Evolutionary conservation across 192 early-diverging fungal species (phyloP), one percentile per base, ranked within the genome.

Genomic region (Linnemannia elongata): DNA sequence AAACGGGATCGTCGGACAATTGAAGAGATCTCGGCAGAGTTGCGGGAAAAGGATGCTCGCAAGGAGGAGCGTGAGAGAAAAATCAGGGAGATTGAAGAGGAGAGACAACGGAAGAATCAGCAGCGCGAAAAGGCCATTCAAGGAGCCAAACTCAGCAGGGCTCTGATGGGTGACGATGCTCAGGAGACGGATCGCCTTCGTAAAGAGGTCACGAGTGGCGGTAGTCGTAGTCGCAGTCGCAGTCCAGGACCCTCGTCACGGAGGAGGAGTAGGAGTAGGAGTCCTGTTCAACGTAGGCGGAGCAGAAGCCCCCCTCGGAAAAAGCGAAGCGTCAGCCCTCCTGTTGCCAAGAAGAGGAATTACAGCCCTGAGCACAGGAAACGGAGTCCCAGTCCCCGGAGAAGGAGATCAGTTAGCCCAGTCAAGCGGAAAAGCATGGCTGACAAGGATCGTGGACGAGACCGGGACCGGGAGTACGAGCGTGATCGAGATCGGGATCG

Each of bases 41-140:
- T 81, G 35, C 54, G 54, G 17, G 79, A 76, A n/a, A 80, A 75
- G 66, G 49, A 69, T 39, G 44, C 72, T n/a, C 85, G 80, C 36
- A 54, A 72, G 3, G 79, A 81, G 36, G 85, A 87, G 44, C 75
- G 85, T 30, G 80, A 45, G 20, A 72, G 72, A 27, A 70, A 55
- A 69, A 87, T 87, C 20, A 73, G 69, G 68, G 76, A 60, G 6
- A 81, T 87, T 35, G 79, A 87, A 44, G 85, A 81, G 13, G 76
- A 81, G 10, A 42, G 76, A 15, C 79, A 87, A 20, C 38, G 49
- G 30, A 33, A n/a, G 30, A 69, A 72, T 38, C 76, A 69, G 30
- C 85, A 87, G 17, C 79, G 85, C 12, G 85, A 87, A 42, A 87
- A 71, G 72, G 85, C 76, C 4, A 20, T 87, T 74, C 85, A 87